A percentile compares a stretch with the other conserved stretches of the same genome.
Evolutionary conservation across 2,329 filamentous ascomycete species (phyloP).

Genomic region (Xylaria sp.): DNA sequence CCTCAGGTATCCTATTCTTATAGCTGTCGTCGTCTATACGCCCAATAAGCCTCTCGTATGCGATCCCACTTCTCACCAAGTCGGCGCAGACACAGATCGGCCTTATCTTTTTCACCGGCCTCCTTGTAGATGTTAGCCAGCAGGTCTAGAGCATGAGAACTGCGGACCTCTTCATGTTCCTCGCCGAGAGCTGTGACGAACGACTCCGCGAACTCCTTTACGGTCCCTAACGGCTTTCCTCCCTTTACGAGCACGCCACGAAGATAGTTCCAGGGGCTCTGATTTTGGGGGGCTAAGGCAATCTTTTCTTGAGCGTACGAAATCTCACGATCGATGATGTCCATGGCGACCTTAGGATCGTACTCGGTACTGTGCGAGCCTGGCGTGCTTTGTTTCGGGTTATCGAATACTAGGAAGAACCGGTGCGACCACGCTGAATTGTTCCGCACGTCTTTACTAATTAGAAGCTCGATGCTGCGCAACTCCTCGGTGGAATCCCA

Average conservation of each 20-base stretch:
- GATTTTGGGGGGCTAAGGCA: slow-evolving; percentile 86
- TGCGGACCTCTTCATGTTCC: slow-evolving; percentile 64
- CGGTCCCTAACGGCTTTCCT: slow-evolving; percentile 59
- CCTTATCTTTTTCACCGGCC: slow-evolving; percentile 68
- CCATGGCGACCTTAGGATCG: slow-evolving; percentile 68
- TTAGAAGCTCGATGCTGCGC: slow-evolving; percentile 74
- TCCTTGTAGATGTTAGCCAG: slow-evolving; percentile 75
- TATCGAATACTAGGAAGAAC: slow-evolving; percentile 88
- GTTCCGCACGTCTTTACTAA: slow-evolving; percentile 87
- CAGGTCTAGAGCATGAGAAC: slow-evolving; percentile 76
- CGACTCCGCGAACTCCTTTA: slow-evolving; percentile 61
- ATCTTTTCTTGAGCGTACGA: slow-evolving; percentile 79
- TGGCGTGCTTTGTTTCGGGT: slow-evolving; percentile 62
- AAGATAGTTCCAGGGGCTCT: slow-evolving; percentile 93
- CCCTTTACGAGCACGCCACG: slow-evolving; percentile 78
- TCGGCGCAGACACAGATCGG: slow-evolving; percentile 75
- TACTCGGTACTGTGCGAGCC: slow-evolving; percentile 61
- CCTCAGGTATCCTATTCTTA: slow-evolving; percentile 11
- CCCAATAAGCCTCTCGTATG: slow-evolving; percentile 92
- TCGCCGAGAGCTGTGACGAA: slow-evolving; percentile 62
- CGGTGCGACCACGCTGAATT: slow-evolving; percentile 98
- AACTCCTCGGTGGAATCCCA: slow-evolving; percentile 69
- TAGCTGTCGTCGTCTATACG: slow-evolving; percentile 64
- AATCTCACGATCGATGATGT: slow-evolving; percentile 79
- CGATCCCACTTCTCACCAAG: slow-evolving; percentile 90